A percentile compares a stretch with the other conserved stretches of the same genome.
Conservation (phyloP, 2,329 filamentous ascomycete genomes). For the Gaeumannomyces sp. region DNA sequence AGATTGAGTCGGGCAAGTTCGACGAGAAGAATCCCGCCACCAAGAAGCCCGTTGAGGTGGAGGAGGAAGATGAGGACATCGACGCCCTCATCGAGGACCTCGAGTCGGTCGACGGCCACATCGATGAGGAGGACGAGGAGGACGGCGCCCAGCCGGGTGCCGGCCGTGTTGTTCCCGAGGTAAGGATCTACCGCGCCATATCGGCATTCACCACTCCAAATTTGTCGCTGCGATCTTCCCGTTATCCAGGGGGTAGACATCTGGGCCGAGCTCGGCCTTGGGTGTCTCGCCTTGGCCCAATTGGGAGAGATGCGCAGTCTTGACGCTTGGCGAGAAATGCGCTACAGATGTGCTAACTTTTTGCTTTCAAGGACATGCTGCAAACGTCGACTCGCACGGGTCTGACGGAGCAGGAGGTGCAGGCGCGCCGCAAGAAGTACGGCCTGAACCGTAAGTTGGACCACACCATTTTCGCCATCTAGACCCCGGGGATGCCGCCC, state of each 20-base stretch:
- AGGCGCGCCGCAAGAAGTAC: conserved; percentile 59
- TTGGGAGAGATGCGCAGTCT: not conserved
- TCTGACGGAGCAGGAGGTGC: conserved; percentile 66
- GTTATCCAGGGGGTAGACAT: not conserved
- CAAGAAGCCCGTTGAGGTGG: conserved; percentile 47
- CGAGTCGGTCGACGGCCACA: conserved; percentile 71
- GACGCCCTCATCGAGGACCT: conserved; percentile 83
- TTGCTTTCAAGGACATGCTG: conserved; percentile 39
- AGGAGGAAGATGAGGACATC: conserved; percentile 77
- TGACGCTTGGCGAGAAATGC: conserved; percentile 16
- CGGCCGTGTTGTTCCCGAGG: conserved; percentile 59
- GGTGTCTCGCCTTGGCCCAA: not conserved
- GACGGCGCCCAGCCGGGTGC: conserved; percentile 38
- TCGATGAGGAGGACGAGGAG: conserved; percentile 52
- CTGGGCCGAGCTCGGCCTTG: not conserved
- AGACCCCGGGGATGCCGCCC: not conserved
- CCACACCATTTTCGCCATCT: no score
- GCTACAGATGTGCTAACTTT: conserved; percentile 5
- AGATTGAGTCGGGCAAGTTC: conserved; percentile 59
- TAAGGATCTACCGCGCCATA: conserved; percentile 31
- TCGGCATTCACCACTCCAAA: not conserved
- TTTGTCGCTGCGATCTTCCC: conserved; percentile 9
- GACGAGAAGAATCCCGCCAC: conserved; percentile 52
- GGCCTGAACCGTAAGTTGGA: conserved; percentile 60
- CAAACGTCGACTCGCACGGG: conserved; percentile 63